Evolutionary conservation across 2,329 filamentous ascomycete genomes (phyloP).

Genomic region (Colletotrichum filicis): DNA sequence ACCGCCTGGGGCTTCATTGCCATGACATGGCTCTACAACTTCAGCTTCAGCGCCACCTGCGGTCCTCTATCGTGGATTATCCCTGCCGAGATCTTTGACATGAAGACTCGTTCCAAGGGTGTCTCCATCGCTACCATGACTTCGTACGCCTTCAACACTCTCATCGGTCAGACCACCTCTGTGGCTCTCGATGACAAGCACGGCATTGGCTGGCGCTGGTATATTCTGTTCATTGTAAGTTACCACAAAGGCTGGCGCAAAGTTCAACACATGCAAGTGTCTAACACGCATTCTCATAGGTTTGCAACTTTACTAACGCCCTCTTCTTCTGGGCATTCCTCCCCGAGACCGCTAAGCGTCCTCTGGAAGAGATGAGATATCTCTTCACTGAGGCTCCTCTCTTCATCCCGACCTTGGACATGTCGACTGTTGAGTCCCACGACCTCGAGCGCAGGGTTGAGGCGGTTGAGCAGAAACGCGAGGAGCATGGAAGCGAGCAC

Average conservation of each 20-base stretch:
- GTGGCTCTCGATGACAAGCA: conserved; percentile 56
- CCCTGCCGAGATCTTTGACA: conserved; percentile 81
- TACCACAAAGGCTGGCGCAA: not conserved
- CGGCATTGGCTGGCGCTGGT: conserved; percentile 59
- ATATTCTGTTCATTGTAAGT: conserved; percentile 55
- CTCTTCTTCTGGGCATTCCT: conserved; percentile 71
- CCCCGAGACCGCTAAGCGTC: conserved; percentile 72
- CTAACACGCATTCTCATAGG: conserved; percentile 11
- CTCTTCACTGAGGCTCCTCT: conserved; percentile 73
- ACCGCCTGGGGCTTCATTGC: conserved; percentile 79
- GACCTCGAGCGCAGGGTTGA: conserved; percentile 70
- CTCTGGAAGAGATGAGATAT: conserved; percentile 76
- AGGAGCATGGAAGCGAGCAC: conserved; percentile 16
- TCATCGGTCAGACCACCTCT: conserved; percentile 77
- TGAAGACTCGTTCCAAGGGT: conserved; percentile 77
- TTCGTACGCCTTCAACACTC: conserved; percentile 80
- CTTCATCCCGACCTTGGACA: conserved; percentile 69
- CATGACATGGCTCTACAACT: conserved; percentile 83
- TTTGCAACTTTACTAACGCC: conserved; percentile 69
- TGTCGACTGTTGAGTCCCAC: conserved; percentile 49
- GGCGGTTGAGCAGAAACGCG: conserved; percentile 65
- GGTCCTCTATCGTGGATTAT: conserved; percentile 73
- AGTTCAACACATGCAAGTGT: not conserved
- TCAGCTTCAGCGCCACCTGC: conserved; percentile 77
- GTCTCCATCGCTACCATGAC: conserved; percentile 80